Evolutionary conservation across 257 asterid genomes (phyloP).

Genomic region (Jacaranda mimosifolia): DNA sequence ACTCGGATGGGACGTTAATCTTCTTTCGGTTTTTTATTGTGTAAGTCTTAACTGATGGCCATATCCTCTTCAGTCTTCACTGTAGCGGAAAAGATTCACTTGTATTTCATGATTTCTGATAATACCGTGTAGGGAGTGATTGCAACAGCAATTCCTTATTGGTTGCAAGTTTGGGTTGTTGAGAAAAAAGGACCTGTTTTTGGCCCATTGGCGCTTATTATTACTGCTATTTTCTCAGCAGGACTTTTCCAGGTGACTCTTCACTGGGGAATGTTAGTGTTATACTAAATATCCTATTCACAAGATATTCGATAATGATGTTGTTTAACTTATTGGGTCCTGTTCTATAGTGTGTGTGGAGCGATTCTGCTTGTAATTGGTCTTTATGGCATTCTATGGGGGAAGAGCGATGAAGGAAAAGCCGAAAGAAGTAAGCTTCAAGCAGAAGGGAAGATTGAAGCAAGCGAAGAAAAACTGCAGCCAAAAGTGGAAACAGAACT

Average conservation of each 20-base stretch:
- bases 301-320: no score
- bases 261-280: slow-evolving; percentile 36
- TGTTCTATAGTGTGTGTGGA: slow-evolving; percentile 44
- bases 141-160: slow-evolving; percentile 19
- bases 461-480: slow-evolving; percentile 12
- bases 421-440: neutral
- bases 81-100: no score
- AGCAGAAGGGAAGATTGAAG: neutral
- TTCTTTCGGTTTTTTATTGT: slow-evolving; percentile 31
- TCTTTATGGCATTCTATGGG: slow-evolving; percentile 55
- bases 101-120: no score
- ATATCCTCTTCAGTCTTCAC: no score
- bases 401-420: slow-evolving; percentile 42
- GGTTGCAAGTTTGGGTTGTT: slow-evolving; percentile 34
- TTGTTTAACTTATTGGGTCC: neutral
- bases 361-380: slow-evolving; percentile 48
- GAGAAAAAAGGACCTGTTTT: slow-evolving; percentile 34
- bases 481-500: slow-evolving; percentile 9
- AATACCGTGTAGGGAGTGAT: slow-evolving; percentile 17
- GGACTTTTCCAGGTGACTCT: slow-evolving; percentile 27
- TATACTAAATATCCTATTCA: no score
- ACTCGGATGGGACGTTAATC: slow-evolving; percentile 35
- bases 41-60: neutral
- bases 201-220: slow-evolving; percentile 21
- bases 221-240: slow-evolving; percentile 35